Base-by-base conservation (phyloP, 768 basidiomycete genomes). In the Suillus plorans region DNA sequence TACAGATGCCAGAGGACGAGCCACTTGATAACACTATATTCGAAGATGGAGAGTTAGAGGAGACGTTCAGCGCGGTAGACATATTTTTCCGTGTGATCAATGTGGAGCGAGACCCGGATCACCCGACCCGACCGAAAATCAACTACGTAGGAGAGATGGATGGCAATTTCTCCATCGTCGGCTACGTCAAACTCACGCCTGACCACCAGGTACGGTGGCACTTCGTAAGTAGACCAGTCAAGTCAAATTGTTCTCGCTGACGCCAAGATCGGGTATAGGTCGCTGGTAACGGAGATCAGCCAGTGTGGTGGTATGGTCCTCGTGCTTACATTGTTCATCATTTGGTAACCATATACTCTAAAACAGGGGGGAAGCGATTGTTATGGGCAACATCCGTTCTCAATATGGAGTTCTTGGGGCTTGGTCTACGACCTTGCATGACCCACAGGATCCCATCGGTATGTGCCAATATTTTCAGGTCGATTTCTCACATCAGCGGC, bases 171-270 rank as follows among this genome's bases (percentile, higher is more conserved):
- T 80, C 79, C 3, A 81, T 91, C 72, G 72, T 75, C 6, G 89
- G 90, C 4, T 77, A 72, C 31, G 83, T 89, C 18, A 78, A 80
- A 67, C 79, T 90, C 72, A 85, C 85, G 0, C 77, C 80, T 0
- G 88, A 91, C 62, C 77, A 82, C 60, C 80, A 87, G 55, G 74
- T 89, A 10, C 81, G 84, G 61, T 88, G 87, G 87, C 83, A 85
- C 73, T 88, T 86, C 73, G 89, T 90, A 71, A 70, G 88, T 77
- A 37, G 34, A 1, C 34, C 22, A 12, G 25, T 25, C 10, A 36
- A 14, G 14, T 45, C 18, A 47, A 14, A 34, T 49, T 42, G 2
- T 20, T 18, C 37, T 34, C 67, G 52, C 62, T 69, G 53, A 71
- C 60, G 31, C 3, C 60, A 42, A 49, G 59, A 62, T 60, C 31